Evolutionary conservation across 805 yeast species (phyloP).

Genomic region (Brettanomyces sp.): DNA sequence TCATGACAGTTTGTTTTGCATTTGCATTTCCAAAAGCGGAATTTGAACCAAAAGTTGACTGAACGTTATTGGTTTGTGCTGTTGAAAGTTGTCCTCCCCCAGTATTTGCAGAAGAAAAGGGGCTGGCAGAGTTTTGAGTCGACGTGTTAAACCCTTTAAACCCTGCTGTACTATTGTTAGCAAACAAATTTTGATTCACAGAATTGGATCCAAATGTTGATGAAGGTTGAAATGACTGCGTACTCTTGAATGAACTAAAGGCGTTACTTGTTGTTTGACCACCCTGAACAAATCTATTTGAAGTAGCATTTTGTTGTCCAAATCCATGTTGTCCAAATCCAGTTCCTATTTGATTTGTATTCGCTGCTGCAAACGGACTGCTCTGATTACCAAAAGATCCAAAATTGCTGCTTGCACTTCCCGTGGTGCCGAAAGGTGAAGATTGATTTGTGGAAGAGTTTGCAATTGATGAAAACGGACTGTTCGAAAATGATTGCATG

Average conservation of each 20-base stretch:
- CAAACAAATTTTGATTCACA: not conserved
- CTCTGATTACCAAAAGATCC: too few species aligned
- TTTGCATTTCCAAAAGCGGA: not conserved
- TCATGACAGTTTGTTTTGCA: not conserved
- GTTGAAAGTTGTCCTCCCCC: too few species aligned
- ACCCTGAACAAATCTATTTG: slow-evolving; percentile 5
- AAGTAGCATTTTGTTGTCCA: not conserved
- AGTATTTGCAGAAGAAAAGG: too few species aligned
- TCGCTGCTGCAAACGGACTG: not conserved
- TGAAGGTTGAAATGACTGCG: slow-evolving; percentile 8
- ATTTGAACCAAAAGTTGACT: not conserved
- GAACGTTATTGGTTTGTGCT: too few species aligned
- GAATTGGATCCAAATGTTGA: not conserved
- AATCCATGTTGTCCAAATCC: not conserved
- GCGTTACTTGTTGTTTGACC: slow-evolving; percentile 6
- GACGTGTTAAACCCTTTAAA: too few species aligned
- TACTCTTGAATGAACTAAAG: slow-evolving; percentile 4
- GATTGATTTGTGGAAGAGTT: too few species aligned
- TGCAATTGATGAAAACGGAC: not conserved
- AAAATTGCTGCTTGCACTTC: too few species aligned
- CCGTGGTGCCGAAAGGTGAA: too few species aligned
- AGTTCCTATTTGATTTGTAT: not conserved
- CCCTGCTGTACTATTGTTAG: too few species aligned
- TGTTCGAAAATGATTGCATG: too few species aligned
- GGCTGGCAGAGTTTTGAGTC: too few species aligned